phyloP scores from a whole-genome alignment of 768 basidiomycete genomes.

The Tricholoma sp. region DNA sequence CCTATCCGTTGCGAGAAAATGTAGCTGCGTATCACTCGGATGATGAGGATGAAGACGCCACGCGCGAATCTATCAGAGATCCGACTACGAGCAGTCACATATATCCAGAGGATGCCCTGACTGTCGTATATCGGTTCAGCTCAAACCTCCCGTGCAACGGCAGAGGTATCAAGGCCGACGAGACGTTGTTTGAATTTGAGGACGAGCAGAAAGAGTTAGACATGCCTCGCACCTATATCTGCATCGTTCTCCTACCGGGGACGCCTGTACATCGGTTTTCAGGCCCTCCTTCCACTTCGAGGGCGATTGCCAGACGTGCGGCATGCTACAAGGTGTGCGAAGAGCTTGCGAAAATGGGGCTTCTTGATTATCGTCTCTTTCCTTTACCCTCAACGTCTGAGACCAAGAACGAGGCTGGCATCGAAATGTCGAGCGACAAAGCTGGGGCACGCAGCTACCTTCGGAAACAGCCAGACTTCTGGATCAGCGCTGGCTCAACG shows the following conservation, averaged over 20 bases:
- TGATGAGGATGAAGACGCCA: slow-evolving; percentile 40
- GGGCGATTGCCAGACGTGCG: slow-evolving; percentile 49
- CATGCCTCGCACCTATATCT: slow-evolving; percentile 30
- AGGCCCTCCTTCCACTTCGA: slow-evolving; percentile 41
- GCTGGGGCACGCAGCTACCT: slow-evolving; percentile 49
- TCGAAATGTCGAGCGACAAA: slow-evolving; percentile 17
- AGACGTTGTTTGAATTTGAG: slow-evolving; percentile 36
- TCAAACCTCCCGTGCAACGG: slow-evolving; percentile 15
- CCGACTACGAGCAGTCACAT: slow-evolving; percentile 59
- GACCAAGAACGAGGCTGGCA: slow-evolving; percentile 10
- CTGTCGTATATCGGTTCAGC: slow-evolving; percentile 50
- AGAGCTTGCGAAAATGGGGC: slow-evolving; percentile 41
- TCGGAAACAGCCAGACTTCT: slow-evolving; percentile 61
- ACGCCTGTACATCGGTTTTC: slow-evolving; percentile 35
- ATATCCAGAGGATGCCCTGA: slow-evolving; percentile 51
- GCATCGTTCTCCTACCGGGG: slow-evolving; percentile 43
- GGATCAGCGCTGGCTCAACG: slow-evolving; percentile 40
- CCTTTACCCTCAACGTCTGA: slow-evolving; percentile 23
- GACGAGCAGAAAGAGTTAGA: slow-evolving; percentile 26
- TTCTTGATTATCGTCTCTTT: slow-evolving; percentile 49
- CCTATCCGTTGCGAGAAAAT: slow-evolving; percentile 34
- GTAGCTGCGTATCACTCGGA: slow-evolving; percentile 42
- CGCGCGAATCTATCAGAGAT: slow-evolving; percentile 45
- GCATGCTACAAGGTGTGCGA: slow-evolving; percentile 57
- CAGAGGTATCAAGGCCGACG: slow-evolving; percentile 9